Base-by-base conservation (phyloP, 257 asterid species). In the Eucommia ulmoides region DNA sequence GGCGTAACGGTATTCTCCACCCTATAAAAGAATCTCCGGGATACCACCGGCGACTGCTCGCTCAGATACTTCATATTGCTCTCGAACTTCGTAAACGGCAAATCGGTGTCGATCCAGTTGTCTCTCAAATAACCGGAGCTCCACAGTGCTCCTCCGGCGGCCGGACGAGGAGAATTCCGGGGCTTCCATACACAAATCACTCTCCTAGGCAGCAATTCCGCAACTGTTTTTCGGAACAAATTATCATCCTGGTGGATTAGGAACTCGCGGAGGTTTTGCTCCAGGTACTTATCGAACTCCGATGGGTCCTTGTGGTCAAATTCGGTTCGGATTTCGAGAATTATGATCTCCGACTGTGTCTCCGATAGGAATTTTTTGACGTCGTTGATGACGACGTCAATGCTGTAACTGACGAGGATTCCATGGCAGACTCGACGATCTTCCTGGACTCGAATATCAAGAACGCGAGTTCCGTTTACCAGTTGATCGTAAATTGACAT, bases 1-100 rank as follows among this genome's bases (percentile, higher is more conserved):
- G 48, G 48, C 19, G 48, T 42, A 19, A 16, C 48, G 20, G 48
- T 42, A 10, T 42, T 42, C 48, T 42, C 48, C 48, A 42, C 48
- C 19, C 48, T 42, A 10, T 42, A 42, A 42, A 42, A 42, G 20
- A 15, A 42, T 16, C 19, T 42, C 20, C 48, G 19, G 19, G 48
- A 42, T 15, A 16, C 15, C 19, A 42, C 48, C 48, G 48, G 48
- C 4, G 48, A 10, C 19, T 42, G 48, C 20, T 42, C 48, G 9
- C 20, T 16, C 19, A 42, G 19, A 42, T 42, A 10, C 48, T 42
- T 42, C 48, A 42, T 7, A 9, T 42, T 42, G 48, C 48, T 42
- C 3, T 42, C 48, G 20, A 42, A 42, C 20, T 42, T 42, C 19
- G 48, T 42, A 8, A 21, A 42, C 19, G 48, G 48, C 20, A 42